Base-by-base conservation (phyloP, 2,329 filamentous ascomycete genomes). In the Epichloe bromicola region DNA sequence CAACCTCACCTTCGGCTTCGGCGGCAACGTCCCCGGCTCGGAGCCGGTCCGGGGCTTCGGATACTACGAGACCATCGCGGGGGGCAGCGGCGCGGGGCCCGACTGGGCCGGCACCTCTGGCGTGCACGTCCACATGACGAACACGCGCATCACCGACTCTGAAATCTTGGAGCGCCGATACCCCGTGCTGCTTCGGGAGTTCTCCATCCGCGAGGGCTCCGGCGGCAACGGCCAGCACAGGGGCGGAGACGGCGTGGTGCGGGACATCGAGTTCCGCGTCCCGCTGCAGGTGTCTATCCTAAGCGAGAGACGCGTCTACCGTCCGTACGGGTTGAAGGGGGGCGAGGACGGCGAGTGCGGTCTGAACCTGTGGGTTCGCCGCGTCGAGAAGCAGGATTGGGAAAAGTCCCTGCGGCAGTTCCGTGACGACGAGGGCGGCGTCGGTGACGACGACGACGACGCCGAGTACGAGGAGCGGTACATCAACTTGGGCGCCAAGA, bases 291-390 rank as follows among this genome's bases (percentile, higher is more conserved):
- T 87, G 8, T 85, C 80, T 1, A 91, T 93, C 44, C 69, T 93
- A 8, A 86, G 80, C 39, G 87, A 93, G 66, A 66, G 87, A 12
- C 71, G 87, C n/a, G 85, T 90, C 0, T 86, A 87, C 58, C 78
- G 78, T 44, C 87, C 70, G 0, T 67, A 68, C 17, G 60, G 90
- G 0, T 74, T 96, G 53, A 83, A 82, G 20, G 91, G 91, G 0
- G 91, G 91, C 3, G 83, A 82, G 51, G 85, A 91, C 54, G 91
- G 82, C 0, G 69, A 80, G 58, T 84, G 85, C 48, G 91, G 91
- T 0, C 70, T 90, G 54, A 97, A 97, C 59, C 71, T 94, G 44
- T 97, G 91, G 91, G 82, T 94, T 34, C 74, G 87, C 7, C 83
- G 79, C 54, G 83, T 91, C 49, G 71, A 74, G 57, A 80, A 79